phyloP scores from a whole-genome alignment of 164 flowering plant species.

The Sextonia rubra region DNA sequence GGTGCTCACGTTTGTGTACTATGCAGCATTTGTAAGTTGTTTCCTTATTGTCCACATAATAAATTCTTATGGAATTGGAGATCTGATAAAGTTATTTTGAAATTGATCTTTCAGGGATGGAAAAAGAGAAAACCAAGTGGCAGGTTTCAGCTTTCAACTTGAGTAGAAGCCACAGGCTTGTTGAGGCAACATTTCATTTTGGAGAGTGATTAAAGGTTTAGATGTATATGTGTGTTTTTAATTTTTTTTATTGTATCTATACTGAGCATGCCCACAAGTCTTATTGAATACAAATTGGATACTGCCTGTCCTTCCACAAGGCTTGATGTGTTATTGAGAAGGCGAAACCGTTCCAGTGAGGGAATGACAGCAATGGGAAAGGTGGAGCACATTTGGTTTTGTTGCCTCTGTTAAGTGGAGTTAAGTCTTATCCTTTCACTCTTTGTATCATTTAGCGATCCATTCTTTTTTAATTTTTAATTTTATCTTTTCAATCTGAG shows the following conservation, averaged over 20 bases:
- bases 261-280: conserved; percentile 10
- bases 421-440: too few relatives aligned
- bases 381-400: too few relatives aligned
- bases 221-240: conserved; percentile 14
- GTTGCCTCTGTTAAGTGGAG: too few relatives aligned
- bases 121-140: conserved; percentile 81
- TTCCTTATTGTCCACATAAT: neutral
- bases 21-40: conserved; percentile 80
- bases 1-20: conserved; percentile 77
- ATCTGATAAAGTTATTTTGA: too few relatives aligned
- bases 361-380: too few relatives aligned
- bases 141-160: conserved; percentile 76
- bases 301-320: neutral
- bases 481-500: too few relatives aligned
- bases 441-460: too few relatives aligned
- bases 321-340: too few relatives aligned
- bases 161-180: conserved; percentile 4
- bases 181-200: conserved; percentile 7
- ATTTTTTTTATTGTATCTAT: conserved; percentile 7
- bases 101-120: conserved; percentile 64
- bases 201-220: conserved; percentile 11
- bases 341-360: too few relatives aligned
- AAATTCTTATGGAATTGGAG: neutral
- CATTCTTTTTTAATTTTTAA: too few relatives aligned
- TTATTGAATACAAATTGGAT: conserved; percentile 15